These are phyloP conservation scores for Gloeostereum incarnatum DNA, from an alignment of 768 basidiomycete species.

Conservation along the genomic window DNA sequence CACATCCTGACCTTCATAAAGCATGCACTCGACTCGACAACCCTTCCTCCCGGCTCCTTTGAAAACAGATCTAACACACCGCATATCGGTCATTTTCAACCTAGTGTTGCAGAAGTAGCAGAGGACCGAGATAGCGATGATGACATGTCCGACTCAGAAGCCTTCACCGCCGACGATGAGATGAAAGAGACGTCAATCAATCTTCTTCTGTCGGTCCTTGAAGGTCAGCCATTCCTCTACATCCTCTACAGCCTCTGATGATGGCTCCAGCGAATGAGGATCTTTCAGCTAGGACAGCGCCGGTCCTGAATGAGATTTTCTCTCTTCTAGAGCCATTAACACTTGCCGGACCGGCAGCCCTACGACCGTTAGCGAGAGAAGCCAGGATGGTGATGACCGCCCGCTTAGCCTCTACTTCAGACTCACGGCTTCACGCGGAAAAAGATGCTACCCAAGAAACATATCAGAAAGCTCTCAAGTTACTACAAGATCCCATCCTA, in stretches of 20 bases:
- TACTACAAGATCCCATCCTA: slow-evolving; percentile 84
- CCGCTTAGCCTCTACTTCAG: slow-evolving; percentile 56
- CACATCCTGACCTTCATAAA: slow-evolving; percentile 80
- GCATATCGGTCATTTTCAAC: background rate
- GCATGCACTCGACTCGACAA: slow-evolving; percentile 52
- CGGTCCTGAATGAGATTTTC: slow-evolving; percentile 66
- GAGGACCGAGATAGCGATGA: slow-evolving; percentile 53
- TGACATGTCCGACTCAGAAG: slow-evolving; percentile 29
- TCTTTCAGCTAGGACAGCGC: slow-evolving; percentile 49
- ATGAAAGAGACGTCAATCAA: slow-evolving; percentile 74
- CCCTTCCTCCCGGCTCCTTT: slow-evolving; percentile 5
- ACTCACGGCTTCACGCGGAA: slow-evolving; percentile 15
- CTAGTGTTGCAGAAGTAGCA: slow-evolving; percentile 25
- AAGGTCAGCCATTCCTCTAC: slow-evolving; percentile 42
- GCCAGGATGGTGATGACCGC: slow-evolving; percentile 81
- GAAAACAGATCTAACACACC: slow-evolving; percentile 1
- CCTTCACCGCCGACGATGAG: slow-evolving; percentile 41
- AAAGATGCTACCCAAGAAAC: slow-evolving; percentile 45
- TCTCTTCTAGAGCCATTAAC: slow-evolving; percentile 50
- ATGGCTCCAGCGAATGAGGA: slow-evolving; percentile 37
- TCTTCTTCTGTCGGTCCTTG: slow-evolving; percentile 74
- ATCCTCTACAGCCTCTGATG: background rate
- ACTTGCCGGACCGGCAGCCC: slow-evolving; percentile 30
- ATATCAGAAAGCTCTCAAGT: slow-evolving; percentile 82
- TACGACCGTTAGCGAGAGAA: slow-evolving; percentile 61